A percentile compares a stretch with the other conserved stretches of the same genome.
phyloP scores from a whole-genome alignment of 495 filamentous ascomycete genomes.

The Xylaria cubensis region DNA sequence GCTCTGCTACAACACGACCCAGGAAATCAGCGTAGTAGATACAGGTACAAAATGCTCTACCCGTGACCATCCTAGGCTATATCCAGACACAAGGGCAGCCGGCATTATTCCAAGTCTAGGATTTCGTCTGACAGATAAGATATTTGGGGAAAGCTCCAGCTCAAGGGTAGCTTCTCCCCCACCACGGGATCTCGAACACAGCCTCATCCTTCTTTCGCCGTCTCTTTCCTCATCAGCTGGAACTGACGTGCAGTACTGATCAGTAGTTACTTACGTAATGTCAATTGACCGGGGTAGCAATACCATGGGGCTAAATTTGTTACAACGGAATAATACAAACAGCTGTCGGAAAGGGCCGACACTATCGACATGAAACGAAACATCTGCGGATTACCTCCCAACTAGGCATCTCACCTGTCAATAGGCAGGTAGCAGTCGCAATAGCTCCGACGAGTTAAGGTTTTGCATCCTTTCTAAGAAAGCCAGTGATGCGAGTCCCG shows the following conservation, averaged over 20 bases:
- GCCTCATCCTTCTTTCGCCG: constrained; percentile 22
- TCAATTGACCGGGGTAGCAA: neutral
- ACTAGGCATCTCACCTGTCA: constrained; percentile 12
- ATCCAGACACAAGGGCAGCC: neutral
- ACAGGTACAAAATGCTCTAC: neutral
- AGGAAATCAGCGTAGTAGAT: neutral
- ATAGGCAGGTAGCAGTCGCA: neutral
- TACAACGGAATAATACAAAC: neutral
- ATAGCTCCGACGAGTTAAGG: neutral
- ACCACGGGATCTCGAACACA: constrained; percentile 7
- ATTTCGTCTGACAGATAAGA: constrained; percentile 4
- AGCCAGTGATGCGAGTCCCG: neutral
- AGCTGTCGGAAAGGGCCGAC: neutral
- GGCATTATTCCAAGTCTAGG: neutral
- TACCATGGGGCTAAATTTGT: neutral
- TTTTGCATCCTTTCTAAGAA: neutral
- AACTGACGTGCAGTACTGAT: neutral
- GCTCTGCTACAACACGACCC: neutral
- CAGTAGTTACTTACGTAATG: neutral
- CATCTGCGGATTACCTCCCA: neutral
- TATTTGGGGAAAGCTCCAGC: constrained; percentile 24
- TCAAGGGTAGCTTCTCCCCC: constrained; percentile 20
- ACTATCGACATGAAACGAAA: constrained; percentile 23
- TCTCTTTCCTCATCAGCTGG: neutral
- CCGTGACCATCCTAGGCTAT: neutral